A percentile compares a stretch with the other conserved stretches of the same genome.
phyloP scores from a whole-genome alignment of 208 protist genomes.

The Angomonas deanei region DNA sequence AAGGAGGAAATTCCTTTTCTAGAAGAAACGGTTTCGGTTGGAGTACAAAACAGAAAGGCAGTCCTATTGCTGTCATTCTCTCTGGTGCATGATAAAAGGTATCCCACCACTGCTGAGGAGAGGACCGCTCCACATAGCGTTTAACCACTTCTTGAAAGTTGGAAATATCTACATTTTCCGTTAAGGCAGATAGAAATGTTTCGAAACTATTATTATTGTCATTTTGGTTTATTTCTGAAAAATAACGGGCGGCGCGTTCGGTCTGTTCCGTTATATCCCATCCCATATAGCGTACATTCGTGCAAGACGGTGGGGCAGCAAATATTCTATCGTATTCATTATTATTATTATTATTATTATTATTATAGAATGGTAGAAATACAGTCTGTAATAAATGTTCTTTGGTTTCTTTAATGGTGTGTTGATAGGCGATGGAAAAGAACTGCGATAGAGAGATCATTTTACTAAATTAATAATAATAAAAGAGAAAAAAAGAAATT shows the following conservation, averaged over 20 bases:
- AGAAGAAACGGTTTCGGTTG: not conserved
- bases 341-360: not conserved
- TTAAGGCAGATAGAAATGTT: too few relatives aligned
- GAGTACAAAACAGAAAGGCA: constrained; percentile 15
- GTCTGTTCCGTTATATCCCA: not conserved
- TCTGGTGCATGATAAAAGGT: not conserved
- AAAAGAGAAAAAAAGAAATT: not conserved
- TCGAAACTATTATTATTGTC: too few relatives aligned
- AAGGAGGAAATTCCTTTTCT: not conserved
- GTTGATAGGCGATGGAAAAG: not conserved
- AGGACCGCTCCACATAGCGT: too few relatives aligned
- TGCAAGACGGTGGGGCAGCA: constrained; percentile 26
- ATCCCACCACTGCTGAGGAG: not conserved
- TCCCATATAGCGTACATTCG: constrained; percentile 34
- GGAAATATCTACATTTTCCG: too few relatives aligned
- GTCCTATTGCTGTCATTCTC: not conserved
- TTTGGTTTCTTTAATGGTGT: not conserved
- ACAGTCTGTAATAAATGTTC: not conserved
- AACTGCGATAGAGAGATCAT: not conserved
- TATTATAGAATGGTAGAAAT: not conserved
- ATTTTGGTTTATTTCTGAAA: too few relatives aligned
- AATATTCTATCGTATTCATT: constrained; percentile 21
- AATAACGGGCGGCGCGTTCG: too few relatives aligned
- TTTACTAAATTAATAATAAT: not conserved
- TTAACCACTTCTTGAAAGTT: too few relatives aligned